Evolutionary conservation across 192 early-diverging fungal genomes (phyloP).

Genomic region (Oehlia diaphana): DNA sequence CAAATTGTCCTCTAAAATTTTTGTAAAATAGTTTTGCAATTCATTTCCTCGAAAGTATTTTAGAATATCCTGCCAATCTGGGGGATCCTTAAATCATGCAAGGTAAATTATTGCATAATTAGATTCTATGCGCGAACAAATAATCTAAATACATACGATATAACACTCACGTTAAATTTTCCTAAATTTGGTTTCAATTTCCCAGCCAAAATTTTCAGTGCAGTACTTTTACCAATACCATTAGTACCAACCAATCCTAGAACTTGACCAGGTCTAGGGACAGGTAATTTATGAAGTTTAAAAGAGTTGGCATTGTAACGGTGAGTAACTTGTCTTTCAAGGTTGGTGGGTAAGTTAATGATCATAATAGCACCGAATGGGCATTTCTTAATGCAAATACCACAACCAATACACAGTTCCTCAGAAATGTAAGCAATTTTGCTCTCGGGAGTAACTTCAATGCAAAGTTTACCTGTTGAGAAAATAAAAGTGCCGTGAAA

Average conservation of each 20-base stretch:
- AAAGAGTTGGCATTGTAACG: conserved; percentile 96
- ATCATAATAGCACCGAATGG: conserved; percentile 95
- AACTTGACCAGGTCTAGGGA: conserved; percentile 95
- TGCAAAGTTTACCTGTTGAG: conserved; percentile 83
- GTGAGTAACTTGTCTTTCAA: conserved; percentile 93
- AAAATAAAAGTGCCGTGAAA: not conserved
- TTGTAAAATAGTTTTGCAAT: conserved; percentile 98
- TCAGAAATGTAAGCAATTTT: conserved; percentile 96
- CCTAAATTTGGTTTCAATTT: conserved; percentile 97
- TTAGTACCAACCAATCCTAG: conserved; percentile 97
- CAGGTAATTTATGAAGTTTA: conserved; percentile 95
- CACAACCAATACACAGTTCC: conserved; percentile 96
- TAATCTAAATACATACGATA: conserved; percentile 14
- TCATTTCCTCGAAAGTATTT: conserved; percentile 96
- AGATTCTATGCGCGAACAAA: not conserved
- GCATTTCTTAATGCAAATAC: conserved; percentile 97
- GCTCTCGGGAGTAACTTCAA: conserved; percentile 81
- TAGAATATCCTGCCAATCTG: conserved; percentile 96
- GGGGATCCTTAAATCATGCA: conserved; percentile 50
- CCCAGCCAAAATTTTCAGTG: conserved; percentile 91
- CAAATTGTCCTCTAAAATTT: conserved; percentile 94
- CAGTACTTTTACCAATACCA: conserved; percentile 93
- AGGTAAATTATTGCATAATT: not conserved
- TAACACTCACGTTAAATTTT: conserved; percentile 52
- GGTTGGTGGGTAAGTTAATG: conserved; percentile 95